These are phyloP conservation scores for Trichoderma endophyticum DNA, from an alignment of 2,329 filamentous ascomycete genomes.

Conservation along the genomic window DNA sequence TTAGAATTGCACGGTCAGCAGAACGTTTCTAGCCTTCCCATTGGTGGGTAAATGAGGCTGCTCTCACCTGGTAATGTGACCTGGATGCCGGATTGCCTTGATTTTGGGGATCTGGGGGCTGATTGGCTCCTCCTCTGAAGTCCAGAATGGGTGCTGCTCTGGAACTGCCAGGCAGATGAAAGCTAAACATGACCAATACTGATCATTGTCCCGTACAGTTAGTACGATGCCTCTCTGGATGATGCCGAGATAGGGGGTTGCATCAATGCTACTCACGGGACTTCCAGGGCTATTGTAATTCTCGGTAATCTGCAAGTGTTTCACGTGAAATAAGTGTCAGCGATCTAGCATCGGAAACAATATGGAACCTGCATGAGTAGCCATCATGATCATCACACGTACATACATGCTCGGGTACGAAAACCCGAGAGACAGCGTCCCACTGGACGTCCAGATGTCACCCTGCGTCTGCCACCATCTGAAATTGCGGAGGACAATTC, in stretches of 20 bases:
- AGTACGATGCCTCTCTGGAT: background rate
- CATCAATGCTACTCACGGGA: conserved; percentile 40
- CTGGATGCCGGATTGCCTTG: conserved; percentile 62
- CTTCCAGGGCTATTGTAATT: conserved; percentile 79
- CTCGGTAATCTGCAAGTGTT: conserved; percentile 59
- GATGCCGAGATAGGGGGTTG: conserved; percentile 2
- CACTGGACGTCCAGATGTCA: conserved; percentile 71
- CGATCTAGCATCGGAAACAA: conserved; percentile 13
- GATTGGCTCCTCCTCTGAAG: conserved; percentile 61
- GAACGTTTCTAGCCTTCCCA: background rate
- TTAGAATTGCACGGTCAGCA: background rate
- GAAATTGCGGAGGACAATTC: conserved; percentile 68
- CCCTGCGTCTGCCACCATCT: conserved; percentile 76
- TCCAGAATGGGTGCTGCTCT: conserved; percentile 71
- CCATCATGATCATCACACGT: conserved; percentile 28
- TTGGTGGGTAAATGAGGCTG: conserved; percentile 3
- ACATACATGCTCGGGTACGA: conserved; percentile 74
- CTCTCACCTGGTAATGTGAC: conserved; percentile 62
- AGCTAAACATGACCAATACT: conserved; percentile 77
- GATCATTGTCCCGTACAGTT: background rate
- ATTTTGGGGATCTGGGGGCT: conserved; percentile 54
- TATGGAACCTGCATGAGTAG: conserved; percentile 2
- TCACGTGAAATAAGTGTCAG: conserved; percentile 21
- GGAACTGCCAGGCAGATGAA: conserved; percentile 72
- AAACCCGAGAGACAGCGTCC: conserved; percentile 73